Base-by-base conservation (phyloP, 2,329 filamentous ascomycete genomes). In the Eutypa lata region DNA sequence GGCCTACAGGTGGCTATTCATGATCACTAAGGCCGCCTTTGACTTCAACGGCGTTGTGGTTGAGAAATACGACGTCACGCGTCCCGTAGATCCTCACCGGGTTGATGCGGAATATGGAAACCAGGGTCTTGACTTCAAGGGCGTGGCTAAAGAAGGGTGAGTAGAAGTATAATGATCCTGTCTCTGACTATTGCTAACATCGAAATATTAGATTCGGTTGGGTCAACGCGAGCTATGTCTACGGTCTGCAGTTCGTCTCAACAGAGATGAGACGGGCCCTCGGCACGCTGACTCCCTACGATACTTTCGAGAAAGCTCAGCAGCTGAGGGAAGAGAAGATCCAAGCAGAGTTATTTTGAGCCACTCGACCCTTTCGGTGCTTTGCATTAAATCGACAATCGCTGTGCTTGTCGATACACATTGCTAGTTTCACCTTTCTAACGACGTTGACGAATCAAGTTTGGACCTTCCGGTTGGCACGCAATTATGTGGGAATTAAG, bases 21-120 rank as follows among this genome's bases (percentile, higher is more conserved):
- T 97, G 93, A 91, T 97, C 65, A 97, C 91, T 53, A 97, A 96
- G 73, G 92, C 94, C 0, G 97, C 97, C 74, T 92, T 97, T 55
- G 93, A 99, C 71, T 97, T 93, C 78, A 97, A 97, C 68, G 94
- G 94, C 38, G 91, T 97, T 8, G 93, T 99, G 2, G 94, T 97
- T 6, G 94, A 99, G 74, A 99, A 99, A 76, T 99, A 99, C 75
- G 90, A 99, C 72, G 94, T 99, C 55, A 97, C 93, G 19, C 79
- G 90, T 52, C 87, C 89, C 5, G 85, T 92, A 52, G 92, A 96
- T 65, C 92, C 94, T 37, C 94, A 97, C 73, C 87, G 89, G 57
- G 94, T 97, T 13, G 91, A 95, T 71, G 94, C 93, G 53, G 94
- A 99, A 73, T 99, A 99, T 68, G 94, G 94, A 7, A 99, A 99